Base-by-base conservation (phyloP, 306 rosid species). In the Cucurbita pepo region DNA sequence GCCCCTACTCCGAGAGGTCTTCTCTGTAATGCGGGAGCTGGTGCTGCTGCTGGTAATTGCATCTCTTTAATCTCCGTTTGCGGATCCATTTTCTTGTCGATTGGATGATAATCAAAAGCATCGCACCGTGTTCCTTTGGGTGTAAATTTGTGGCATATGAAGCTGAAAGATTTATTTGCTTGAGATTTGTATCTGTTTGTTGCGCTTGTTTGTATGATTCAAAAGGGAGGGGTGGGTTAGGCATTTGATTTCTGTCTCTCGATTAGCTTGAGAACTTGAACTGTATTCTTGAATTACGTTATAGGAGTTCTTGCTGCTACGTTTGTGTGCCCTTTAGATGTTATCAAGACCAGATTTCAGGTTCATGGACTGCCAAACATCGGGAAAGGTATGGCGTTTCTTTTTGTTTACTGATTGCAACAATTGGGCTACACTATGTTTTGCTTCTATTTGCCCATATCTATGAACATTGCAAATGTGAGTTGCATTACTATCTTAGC, bases 321-420 rank as follows among this genome's bases (percentile, higher is more conserved):
- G 4, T 90, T 90, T 67, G 96, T 90, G 36, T 90, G 96, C 57
- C 96, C 96, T 74, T 82, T 90, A 82, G 96, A 88, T 82, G 96
- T 90, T 18, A 90, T 90, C 81, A 90, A 90, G 87, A 88, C 96
- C 64, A 83, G 96, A 88, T 61, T 90, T 76, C 96, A 90, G 84
- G 96, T 90, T 72, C 92, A 89, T 60, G 96, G 96, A 67, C 50
- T 80, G 18, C 88, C 91, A 7, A 76, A 82, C 60, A 77, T 86
- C 45, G 71, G 76, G 12, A 83, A 79, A 59, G 84, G 81, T 25
- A 52, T 34, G 60, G 15, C 75, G 19, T 79, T 62, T 62, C 22
- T 15, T 45, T 50, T 36, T 67, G 34, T 36, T 63, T 15, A 19
- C 43, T 13, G 53, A 55, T 66, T 45, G 54, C 18, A 14, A 45